Evolutionary conservation across 495 filamentous ascomycete species (phyloP), one percentile per base, ranked within the genome.

Genomic region (Staphylotrichum tortipilum): DNA sequence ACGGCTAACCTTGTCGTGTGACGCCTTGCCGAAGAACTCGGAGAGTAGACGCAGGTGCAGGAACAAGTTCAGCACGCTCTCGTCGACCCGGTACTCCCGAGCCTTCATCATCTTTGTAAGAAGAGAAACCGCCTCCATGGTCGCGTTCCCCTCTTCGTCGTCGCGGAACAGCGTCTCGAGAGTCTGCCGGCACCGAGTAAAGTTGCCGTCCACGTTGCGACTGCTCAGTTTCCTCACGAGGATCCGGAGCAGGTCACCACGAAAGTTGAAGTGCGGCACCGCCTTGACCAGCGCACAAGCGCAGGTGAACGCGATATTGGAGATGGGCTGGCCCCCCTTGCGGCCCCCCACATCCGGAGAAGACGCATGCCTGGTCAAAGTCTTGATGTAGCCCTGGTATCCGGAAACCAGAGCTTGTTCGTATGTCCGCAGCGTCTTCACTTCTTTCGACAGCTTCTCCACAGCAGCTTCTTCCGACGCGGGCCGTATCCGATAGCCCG

Each of bases 241-340:
- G 34, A 97, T 88, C 68, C 86, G 86, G 31, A 97, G 66, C 23
- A 98, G 70, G 26, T 97, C 94, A 24, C 72, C 74, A 7, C 94
- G 78, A 67, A 92, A 95, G 68, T 98, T 98, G 78, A 98, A 98
- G 69, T 98, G 94, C 10, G 92, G 87, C 5, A 95, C 88, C 1
- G 81, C 70, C 11, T 78, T 71, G 28, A 98, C 70, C 15, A 97
- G 75, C 24, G 72, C 81, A 61, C 87, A 91, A 7, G 85, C 85
- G 63, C 94, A 97, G 15, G 78, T 81, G 43, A 95, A 85, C 2
- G 92, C 92, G 12, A 94, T 72, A 45, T 72, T 82, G 37, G 80
- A 73, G 44, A 92, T 57, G 31, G 67, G 54, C 39, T 68, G 55
- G 24, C 60, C 58, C 41, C 56, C 53, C 52, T 66, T 62, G 47